Evolutionary conservation across 768 basidiomycete species (phyloP).

Genomic region (Suillus hirtellus): DNA sequence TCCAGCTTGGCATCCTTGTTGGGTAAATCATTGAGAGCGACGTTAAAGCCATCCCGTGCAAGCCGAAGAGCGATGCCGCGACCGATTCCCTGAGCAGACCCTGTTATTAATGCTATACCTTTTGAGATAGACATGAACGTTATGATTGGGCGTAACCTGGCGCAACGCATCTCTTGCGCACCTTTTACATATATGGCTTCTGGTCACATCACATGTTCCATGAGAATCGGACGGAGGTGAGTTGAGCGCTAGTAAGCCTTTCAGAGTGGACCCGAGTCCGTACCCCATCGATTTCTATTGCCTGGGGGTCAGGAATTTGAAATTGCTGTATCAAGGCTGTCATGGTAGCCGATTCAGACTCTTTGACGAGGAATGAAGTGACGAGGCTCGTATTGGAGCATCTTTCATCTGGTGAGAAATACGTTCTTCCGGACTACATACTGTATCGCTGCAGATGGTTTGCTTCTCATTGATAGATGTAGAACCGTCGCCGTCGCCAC

Average conservation of each 20-base stretch:
- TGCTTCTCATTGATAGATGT: too few species aligned
- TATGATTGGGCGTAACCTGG: not conserved
- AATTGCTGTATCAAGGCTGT: too few species aligned
- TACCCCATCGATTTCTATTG: too few species aligned
- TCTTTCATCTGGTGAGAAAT: too few species aligned
- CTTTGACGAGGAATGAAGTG: too few species aligned
- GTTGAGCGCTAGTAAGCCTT: not conserved
- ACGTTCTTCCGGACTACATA: too few species aligned
- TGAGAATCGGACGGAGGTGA: not conserved
- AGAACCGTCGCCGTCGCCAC: too few species aligned
- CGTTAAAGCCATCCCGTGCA: slow-evolving; percentile 27
- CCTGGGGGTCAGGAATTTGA: too few species aligned
- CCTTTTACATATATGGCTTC: not conserved
- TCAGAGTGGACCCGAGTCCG: too few species aligned
- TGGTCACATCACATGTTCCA: not conserved
- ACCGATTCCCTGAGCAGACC: slow-evolving; percentile 26
- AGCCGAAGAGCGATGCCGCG: slow-evolving; percentile 27
- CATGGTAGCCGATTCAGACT: too few species aligned
- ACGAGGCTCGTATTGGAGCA: too few species aligned
- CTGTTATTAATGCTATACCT: slow-evolving; percentile 25
- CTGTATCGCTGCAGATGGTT: too few species aligned
- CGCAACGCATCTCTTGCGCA: not conserved
- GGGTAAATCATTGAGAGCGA: slow-evolving; percentile 14
- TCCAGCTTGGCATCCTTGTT: slow-evolving; percentile 13
- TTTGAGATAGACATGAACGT: not conserved